phyloP scores from a whole-genome alignment of 441 rosid genomes.

The Pelargonium australe region DNA sequence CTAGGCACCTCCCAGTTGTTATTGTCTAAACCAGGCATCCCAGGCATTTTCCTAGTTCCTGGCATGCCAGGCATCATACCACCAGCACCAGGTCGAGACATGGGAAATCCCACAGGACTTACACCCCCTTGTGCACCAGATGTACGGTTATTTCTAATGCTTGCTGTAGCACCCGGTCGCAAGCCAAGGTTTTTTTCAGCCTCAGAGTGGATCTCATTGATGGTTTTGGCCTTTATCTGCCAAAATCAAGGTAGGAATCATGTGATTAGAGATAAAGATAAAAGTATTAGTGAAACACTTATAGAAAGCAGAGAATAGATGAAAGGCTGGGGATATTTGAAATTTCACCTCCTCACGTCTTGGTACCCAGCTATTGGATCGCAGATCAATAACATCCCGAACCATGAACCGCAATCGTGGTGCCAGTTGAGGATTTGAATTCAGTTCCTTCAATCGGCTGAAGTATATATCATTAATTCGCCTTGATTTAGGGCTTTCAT shows the following conservation, averaged over 20 bases:
- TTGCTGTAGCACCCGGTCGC: slow-evolving; percentile 85
- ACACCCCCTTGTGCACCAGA: slow-evolving; percentile 38
- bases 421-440: slow-evolving; percentile 57
- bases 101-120: slow-evolving; percentile 54
- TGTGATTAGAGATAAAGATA: neutral
- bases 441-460: slow-evolving; percentile 51
- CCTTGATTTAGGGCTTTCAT: slow-evolving; percentile 55
- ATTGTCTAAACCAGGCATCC: slow-evolving; percentile 71
- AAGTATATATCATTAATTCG: slow-evolving; percentile 64
- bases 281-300: neutral
- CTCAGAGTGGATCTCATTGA: slow-evolving; percentile 81
- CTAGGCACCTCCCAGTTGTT: slow-evolving; percentile 80
- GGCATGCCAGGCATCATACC: slow-evolving; percentile 91
- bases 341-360: slow-evolving; percentile 79
- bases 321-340: neutral
- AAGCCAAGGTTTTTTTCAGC: slow-evolving; percentile 84
- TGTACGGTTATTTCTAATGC: slow-evolving; percentile 58
- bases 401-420: slow-evolving; percentile 73
- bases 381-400: slow-evolving; percentile 65
- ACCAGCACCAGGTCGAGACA: slow-evolving; percentile 57
- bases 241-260: slow-evolving; percentile 14
- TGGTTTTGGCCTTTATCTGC: slow-evolving; percentile 85
- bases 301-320: neutral
- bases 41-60: slow-evolving; percentile 84
- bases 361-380: slow-evolving; percentile 74